Evolutionary conservation across 805 yeast species (phyloP).

Genomic region (Starmerella khaoyaiensis): DNA sequence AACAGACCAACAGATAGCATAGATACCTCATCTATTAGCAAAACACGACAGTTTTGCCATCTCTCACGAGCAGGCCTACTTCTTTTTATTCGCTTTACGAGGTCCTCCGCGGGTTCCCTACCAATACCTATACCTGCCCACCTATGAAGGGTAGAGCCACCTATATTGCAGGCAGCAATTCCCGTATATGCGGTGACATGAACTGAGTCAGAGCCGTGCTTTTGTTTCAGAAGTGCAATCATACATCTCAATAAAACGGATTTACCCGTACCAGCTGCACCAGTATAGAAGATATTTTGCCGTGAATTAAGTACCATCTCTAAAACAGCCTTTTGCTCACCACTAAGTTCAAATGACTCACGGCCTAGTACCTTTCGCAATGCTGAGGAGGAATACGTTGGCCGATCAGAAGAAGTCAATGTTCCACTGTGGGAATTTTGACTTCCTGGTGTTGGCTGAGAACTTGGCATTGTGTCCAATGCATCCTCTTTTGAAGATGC

Average conservation of each 20-base stretch:
- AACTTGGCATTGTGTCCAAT: too few species aligned
- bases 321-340: slow-evolving; percentile 46
- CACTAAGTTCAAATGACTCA: slow-evolving; percentile 24
- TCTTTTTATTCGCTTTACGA: slow-evolving; percentile 39
- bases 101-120: slow-evolving; percentile 34
- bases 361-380: background rate
- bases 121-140: slow-evolving; percentile 83
- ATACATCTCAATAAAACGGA: slow-evolving; percentile 69
- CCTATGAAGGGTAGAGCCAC: slow-evolving; percentile 77
- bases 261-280: slow-evolving; percentile 98
- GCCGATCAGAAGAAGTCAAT: too few species aligned
- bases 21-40: slow-evolving; percentile 84
- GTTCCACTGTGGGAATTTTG: too few species aligned
- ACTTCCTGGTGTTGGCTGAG: too few species aligned
- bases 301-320: slow-evolving; percentile 48
- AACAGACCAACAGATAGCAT: slow-evolving; percentile 78
- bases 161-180: slow-evolving; percentile 85
- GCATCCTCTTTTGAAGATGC: too few species aligned
- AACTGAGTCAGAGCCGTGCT: slow-evolving; percentile 33
- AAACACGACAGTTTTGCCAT: slow-evolving; percentile 58
- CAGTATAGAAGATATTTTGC: slow-evolving; percentile 73
- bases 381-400: background rate
- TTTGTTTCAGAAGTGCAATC: slow-evolving; percentile 38
- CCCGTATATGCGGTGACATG: slow-evolving; percentile 91
- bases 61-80: slow-evolving; percentile 34